Evolutionary conservation across 2,329 filamentous ascomycete species (phyloP), one percentile per base, ranked within the genome.

Genomic region (Fusarium napiforme): DNA sequence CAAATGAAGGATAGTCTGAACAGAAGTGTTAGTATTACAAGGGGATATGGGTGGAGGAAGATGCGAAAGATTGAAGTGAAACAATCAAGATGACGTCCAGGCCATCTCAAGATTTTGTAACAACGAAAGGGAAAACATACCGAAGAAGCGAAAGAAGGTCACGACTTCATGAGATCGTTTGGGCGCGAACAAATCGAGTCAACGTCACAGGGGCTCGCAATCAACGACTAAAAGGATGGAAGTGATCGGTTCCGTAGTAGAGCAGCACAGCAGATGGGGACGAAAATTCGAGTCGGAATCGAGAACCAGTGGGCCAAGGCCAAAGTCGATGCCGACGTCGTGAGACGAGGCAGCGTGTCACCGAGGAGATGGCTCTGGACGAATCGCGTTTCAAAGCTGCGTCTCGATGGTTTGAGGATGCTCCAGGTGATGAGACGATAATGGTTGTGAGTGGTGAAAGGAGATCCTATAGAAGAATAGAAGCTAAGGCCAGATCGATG

Each of bases 361-460:
- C 75, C 60, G 49, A 67, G 64, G 50, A 66, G 57, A 67, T 64
- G 65, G 56, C 45, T 49, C 63, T 63, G 50, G 66, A 75, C 72
- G 64, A 77, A 71, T 70, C 63, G 65, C 67, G 77, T 79, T 79
- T 78, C 77, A 79, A 76, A 64, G 67, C 61, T 68, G 74, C 75
- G 64, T 71, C 70, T 77, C 49, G 67, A 70, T 56, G 64, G 71
- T 73, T 75, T 72, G 67, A 72, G 55, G 67, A 68, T 74, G 66
- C 52, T 66, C 64, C 63, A 46, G 45, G 58, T 64, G 53, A 61
- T 56, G 60, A 60, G 64, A 65, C 58, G 64, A 61, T 67, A 73
- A 67, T 59, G 43, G 58, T 66, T 45, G 74, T 71, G 60, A 73
- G 26, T 50, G 42, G 56, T 23, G 39, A 50, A 50, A 18, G 19